Evolutionary conservation across 495 filamentous ascomycete genomes (phyloP).

Genomic region (Penicillium angulare): DNA sequence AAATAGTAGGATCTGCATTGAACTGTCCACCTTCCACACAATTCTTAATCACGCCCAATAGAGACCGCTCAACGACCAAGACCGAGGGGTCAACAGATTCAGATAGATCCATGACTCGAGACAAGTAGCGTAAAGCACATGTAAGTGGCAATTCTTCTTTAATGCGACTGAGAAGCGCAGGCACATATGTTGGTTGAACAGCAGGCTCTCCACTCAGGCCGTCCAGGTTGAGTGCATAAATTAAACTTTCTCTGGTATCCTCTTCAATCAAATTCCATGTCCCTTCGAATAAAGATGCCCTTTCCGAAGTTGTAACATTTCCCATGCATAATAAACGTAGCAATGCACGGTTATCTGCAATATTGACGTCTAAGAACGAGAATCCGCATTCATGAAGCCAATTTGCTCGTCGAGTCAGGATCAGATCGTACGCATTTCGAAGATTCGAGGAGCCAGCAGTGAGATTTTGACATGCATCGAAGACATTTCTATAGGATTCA

Average conservation of each 20-base stretch:
- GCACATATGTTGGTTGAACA: slow-evolving; percentile 36
- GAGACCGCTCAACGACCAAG: slow-evolving; percentile 17
- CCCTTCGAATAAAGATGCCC: slow-evolving; percentile 28
- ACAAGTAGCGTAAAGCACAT: slow-evolving; percentile 8
- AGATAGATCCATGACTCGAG: slow-evolving; percentile 12
- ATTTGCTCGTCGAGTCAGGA: slow-evolving; percentile 24
- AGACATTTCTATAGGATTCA: slow-evolving; percentile 28
- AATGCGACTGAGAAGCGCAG: slow-evolving; percentile 25
- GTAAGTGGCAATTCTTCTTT: background rate
- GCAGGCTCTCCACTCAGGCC: slow-evolving; percentile 25
- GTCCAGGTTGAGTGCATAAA: slow-evolving; percentile 30
- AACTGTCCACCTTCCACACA: slow-evolving; percentile 17
- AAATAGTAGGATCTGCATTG: slow-evolving; percentile 12
- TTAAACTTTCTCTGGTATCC: slow-evolving; percentile 13
- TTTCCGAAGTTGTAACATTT: slow-evolving; percentile 22
- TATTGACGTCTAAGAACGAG: slow-evolving; percentile 19
- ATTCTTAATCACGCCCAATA: slow-evolving; percentile 13
- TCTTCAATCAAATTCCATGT: slow-evolving; percentile 24
- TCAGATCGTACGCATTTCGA: slow-evolving; percentile 32
- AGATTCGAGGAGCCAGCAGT: slow-evolving; percentile 15
- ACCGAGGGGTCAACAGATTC: slow-evolving; percentile 5
- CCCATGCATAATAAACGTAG: slow-evolving; percentile 36
- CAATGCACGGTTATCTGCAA: slow-evolving; percentile 27
- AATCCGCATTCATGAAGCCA: slow-evolving; percentile 22
- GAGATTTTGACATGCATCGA: slow-evolving; percentile 26